Base-by-base conservation (phyloP, 805 yeast species). In the Barnettozyma vustinii region DNA sequence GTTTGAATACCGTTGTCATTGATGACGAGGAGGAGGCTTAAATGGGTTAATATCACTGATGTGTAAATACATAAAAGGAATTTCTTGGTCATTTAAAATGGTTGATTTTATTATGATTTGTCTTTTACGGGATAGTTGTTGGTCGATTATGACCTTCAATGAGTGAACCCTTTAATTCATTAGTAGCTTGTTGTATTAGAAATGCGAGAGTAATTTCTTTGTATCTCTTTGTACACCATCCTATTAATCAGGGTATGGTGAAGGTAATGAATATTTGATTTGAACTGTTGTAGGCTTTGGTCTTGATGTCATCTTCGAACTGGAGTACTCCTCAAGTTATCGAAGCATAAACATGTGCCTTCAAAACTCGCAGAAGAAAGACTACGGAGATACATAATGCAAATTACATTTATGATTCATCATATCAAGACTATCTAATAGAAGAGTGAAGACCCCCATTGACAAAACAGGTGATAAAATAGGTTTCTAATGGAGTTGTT, bases 1-100 rank as follows among this genome's bases (percentile, higher is more conserved):
- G 97, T 80, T 87, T 94, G 76, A 84, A 90, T 79, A 94, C 99
- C 77, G 86, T 81, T 76, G 97, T 90, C 72, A 91, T 94, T 74
- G 96, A 87, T 74, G 83, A 69, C 60, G 82, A 68, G 58, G 74
- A 72, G 48, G 64, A 58, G 55, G 57, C 57, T 47, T 55, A 57
- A 55, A 50, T 50, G 47, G 25, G 21, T 45, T 46, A 15, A 47
- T 23, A 13, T 40, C 35, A 30, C 30, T 26, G 30, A 33, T 30
- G 35, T 46, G 20, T 41, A 21, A 20, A 44, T 41, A 45, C 42
- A 37, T 48, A 47, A 37, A 44, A 36, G 52, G 45, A 47, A 39
- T 7, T 37, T n/a, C n/a, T 37, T 48, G 45, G 51, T 48, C 51
- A 48, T 48, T 48, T 44, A 27, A 35, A 35, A 36, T 20, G 39